phyloP scores from a whole-genome alignment of 2,329 filamentous ascomycete species.

The Colletotrichum somersetense region DNA sequence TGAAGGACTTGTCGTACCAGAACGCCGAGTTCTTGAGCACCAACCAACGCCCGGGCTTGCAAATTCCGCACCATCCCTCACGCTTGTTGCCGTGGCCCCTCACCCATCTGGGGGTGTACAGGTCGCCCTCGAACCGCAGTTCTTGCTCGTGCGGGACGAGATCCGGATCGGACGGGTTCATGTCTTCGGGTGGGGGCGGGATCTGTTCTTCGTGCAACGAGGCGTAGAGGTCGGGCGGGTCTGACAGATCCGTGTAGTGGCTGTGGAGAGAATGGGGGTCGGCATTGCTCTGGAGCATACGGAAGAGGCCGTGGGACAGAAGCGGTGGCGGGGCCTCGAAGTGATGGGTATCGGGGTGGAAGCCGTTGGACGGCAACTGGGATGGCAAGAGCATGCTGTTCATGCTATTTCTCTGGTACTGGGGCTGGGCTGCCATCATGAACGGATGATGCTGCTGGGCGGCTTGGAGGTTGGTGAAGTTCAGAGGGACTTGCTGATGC shows the following conservation, averaged over 20 bases:
- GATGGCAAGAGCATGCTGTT: slow-evolving; percentile 69
- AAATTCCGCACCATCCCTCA: slow-evolving; percentile 91
- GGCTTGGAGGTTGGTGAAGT: slow-evolving; percentile 67
- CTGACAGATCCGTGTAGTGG: slow-evolving; percentile 79
- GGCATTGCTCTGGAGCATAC: slow-evolving; percentile 80
- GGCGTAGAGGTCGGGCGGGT: slow-evolving; percentile 82
- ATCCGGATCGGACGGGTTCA: slow-evolving; percentile 83
- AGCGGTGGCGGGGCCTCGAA: slow-evolving; percentile 72
- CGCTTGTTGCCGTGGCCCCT: slow-evolving; percentile 89
- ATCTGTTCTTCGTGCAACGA: slow-evolving; percentile 80
- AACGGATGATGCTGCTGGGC: slow-evolving; percentile 68
- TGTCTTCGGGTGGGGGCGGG: slow-evolving; percentile 81
- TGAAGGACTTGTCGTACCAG: slow-evolving; percentile 94
- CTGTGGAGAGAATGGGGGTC: slow-evolving; percentile 75
- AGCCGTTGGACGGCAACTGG: slow-evolving; percentile 58
- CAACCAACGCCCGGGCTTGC: slow-evolving; percentile 87
- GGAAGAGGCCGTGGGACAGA: slow-evolving; percentile 79
- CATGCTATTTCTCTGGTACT: slow-evolving; percentile 69
- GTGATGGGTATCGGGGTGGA: slow-evolving; percentile 62
- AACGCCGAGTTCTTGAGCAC: slow-evolving; percentile 92
- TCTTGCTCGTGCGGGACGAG: slow-evolving; percentile 83
- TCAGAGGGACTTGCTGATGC: slow-evolving; percentile 63
- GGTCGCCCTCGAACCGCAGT: slow-evolving; percentile 81
- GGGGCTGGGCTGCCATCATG: slow-evolving; percentile 64
- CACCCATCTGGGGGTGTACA: slow-evolving; percentile 88